Conservation (phyloP, 148 eudicot genomes). For the Camellia japonica region DNA sequence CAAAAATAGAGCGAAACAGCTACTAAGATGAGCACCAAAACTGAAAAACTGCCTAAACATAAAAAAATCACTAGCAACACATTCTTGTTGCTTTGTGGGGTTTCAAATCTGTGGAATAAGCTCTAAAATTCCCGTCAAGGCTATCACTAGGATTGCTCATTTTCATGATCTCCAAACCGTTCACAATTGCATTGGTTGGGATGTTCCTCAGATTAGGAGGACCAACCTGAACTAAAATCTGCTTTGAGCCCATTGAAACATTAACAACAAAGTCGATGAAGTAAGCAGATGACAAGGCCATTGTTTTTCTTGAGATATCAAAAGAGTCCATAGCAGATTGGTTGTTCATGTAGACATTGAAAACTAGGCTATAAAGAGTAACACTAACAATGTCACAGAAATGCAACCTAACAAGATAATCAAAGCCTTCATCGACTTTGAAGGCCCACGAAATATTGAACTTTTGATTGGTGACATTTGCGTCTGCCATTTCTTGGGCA, state of each 20-base stretch:
- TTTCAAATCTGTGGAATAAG: not conserved
- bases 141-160: conserved; percentile 23
- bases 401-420: conserved; percentile 22
- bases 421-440: conserved; percentile 17
- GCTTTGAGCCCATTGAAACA: conserved; percentile 7
- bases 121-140: conserved; percentile 17
- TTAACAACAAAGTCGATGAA: conserved; percentile 22
- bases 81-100: not conserved
- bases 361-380: conserved; percentile 10
- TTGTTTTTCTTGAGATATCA: conserved; percentile 18
- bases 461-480: conserved; percentile 14
- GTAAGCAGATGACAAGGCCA: conserved; percentile 17
- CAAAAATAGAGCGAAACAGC: conserved; percentile 6
- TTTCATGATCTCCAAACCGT: conserved; percentile 29
- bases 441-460: conserved; percentile 26
- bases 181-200: conserved; percentile 20
- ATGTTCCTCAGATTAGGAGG: conserved; percentile 5
- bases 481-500: conserved; percentile 31
- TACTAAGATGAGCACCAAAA: conserved; percentile 10
- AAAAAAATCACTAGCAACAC: conserved; percentile 11
- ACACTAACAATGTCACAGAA: conserved; percentile 28
- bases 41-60: conserved; percentile 6
- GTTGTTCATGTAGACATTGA: conserved; percentile 22
- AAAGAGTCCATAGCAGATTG: conserved; percentile 16
- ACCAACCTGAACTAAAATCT: conserved; percentile 21